Evolutionary conservation across 2,329 filamentous ascomycete species (phyloP).

Genomic region (Canariomyces notabilis): DNA sequence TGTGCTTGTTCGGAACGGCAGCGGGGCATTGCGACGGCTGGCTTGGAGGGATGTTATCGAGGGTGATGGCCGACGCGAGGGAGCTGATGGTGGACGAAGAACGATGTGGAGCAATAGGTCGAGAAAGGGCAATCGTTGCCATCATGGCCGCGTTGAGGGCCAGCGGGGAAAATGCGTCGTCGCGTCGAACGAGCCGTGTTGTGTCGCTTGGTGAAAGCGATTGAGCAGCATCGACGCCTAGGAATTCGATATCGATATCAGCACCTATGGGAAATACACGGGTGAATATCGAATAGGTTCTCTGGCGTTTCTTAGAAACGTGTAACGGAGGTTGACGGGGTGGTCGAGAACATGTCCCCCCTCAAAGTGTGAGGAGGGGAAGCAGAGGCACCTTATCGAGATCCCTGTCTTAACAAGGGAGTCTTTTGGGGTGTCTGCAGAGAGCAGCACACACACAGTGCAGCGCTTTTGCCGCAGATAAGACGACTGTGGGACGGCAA

Average conservation of each 20-base stretch:
- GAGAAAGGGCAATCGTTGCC: conserved; percentile 51
- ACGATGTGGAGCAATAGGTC: conserved; percentile 31
- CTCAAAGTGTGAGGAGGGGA: conserved; percentile 9
- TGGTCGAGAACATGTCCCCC: background rate
- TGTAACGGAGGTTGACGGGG: too few relatives aligned
- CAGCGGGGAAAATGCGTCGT: too few relatives aligned
- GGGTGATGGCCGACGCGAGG: conserved; percentile 29
- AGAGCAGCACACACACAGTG: conserved; percentile 7
- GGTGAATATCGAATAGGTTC: too few relatives aligned
- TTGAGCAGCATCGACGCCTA: conserved; percentile 2
- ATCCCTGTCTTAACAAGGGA: conserved; percentile 22
- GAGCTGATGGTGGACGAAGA: conserved; percentile 30
- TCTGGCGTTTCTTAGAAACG: too few relatives aligned
- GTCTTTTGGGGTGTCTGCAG: conserved; percentile 8
- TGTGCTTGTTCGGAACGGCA: conserved; percentile 79
- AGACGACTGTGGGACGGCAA: conserved; percentile 20
- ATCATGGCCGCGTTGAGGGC: too few relatives aligned
- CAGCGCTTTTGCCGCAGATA: conserved; percentile 20
- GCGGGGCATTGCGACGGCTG: conserved; percentile 29
- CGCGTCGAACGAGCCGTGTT: too few relatives aligned
- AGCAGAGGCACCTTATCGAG: conserved; percentile 24
- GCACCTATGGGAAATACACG: background rate
- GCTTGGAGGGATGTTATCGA: conserved; percentile 33
- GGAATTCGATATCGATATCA: background rate
- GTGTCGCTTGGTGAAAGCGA: background rate